phyloP scores from a whole-genome alignment of 129 eudicot genomes.

The Chrysanthemum seticuspe region DNA sequence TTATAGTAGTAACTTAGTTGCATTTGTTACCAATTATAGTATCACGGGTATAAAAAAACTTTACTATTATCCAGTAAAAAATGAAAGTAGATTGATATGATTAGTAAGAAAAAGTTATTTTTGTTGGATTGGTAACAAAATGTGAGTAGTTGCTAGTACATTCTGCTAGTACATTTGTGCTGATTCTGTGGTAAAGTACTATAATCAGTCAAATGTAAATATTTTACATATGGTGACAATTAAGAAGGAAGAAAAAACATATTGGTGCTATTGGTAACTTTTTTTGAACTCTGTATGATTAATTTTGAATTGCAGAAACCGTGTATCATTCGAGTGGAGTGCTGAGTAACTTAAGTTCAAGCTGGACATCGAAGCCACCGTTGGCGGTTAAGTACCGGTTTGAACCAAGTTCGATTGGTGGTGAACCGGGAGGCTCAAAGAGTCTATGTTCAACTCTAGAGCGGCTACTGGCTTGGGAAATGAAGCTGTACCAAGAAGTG shows the following conservation, averaged over 20 bases:
- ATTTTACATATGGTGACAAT: background rate
- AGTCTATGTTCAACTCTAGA: slow-evolving; percentile 91
- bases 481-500: slow-evolving; percentile 93
- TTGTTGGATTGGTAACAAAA: no score
- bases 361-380: slow-evolving; percentile 98
- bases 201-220: no score
- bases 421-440: slow-evolving; percentile 64
- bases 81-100: no score
- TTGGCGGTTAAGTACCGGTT: slow-evolving; percentile 88
- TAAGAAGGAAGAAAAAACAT: background rate
- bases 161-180: no score
- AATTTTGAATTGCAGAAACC: slow-evolving; percentile 50
- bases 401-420: slow-evolving; percentile 72
- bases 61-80: no score
- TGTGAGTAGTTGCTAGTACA: no score
- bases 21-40: no score
- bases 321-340: slow-evolving; percentile 94
- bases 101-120: no score
- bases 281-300: background rate
- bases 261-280: background rate
- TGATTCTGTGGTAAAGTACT: background rate
- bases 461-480: slow-evolving; percentile 93
- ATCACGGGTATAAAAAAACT: no score
- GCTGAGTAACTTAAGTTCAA: slow-evolving; percentile 92
- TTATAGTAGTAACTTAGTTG: no score